Base-by-base conservation (phyloP, 164 flowering plant genomes). In the Stephania yunnanensis region DNA sequence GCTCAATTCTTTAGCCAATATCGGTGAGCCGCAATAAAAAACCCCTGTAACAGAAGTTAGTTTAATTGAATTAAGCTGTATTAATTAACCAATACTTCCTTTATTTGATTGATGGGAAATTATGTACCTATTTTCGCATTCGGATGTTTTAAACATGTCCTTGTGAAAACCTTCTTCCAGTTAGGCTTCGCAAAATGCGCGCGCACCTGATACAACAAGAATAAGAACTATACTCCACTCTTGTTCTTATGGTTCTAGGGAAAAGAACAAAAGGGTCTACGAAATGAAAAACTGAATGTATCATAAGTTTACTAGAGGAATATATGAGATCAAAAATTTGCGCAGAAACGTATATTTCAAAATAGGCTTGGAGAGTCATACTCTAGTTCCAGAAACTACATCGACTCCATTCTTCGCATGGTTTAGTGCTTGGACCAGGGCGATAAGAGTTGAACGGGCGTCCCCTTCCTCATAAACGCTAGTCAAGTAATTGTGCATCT, bases 401-500 rank as follows among this genome's bases (percentile, higher is more conserved):
- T 96, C 99, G 6, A 96, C 91, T 17, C 99, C 99, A 71, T 94
- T 90, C 82, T 94, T 96, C 70, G 99, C 98, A 84, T 94, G 98
- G 83, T 94, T 93, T 46, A 96, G 91, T 44, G 98, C 97, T 82
- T 94, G 98, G 65, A 96, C 97, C 99, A 96, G 94, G 68, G 99
- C 89, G 77, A 96, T 96, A 70, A 96, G 97, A 74, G 99, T 92
- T 20, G 99, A 96, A n/a, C 99, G 90, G 15, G 99, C 98, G 85
- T 96, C 99, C 0, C 99, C 98, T 90, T 96, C 99, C 78, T 96
- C 98, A 44, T 96, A 96, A 30, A 96, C 98, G 73, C 99, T 96
- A 2, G 99, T 96, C 82, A 96, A 82, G 84, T 96, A 94, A 73
- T 96, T 94, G 77, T 96, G 99, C 99, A 96, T 94, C 82, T 96